These are phyloP conservation scores for Nakazawaea ambrosiae DNA, from an alignment of 805 yeast species.

Conservation along the genomic window DNA sequence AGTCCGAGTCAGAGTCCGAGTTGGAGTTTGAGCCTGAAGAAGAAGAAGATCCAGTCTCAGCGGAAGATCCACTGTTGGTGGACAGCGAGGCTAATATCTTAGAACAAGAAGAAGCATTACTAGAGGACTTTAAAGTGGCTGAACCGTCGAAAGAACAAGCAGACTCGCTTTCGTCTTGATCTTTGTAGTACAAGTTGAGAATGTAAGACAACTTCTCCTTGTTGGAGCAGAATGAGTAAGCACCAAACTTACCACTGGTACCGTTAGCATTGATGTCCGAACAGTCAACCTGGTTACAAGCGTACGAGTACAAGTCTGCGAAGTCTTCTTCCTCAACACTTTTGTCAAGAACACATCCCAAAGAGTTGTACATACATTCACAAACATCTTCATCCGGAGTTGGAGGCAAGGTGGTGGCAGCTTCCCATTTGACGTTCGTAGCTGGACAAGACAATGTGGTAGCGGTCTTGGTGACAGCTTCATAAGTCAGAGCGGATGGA, in stretches of 20 bases:
- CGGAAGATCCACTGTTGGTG: conserved; percentile 36
- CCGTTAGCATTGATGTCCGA: conserved; percentile 56
- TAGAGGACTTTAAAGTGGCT: conserved; percentile 43
- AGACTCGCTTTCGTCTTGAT: conserved; percentile 32
- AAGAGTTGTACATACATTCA: conserved; percentile 48
- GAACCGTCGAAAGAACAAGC: conserved; percentile 73
- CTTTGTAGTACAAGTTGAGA: conserved; percentile 55
- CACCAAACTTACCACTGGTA: conserved; percentile 60
- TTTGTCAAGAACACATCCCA: conserved; percentile 51
- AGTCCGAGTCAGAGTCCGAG: conserved; percentile 24
- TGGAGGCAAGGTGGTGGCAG: conserved; percentile 65
- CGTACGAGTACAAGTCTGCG: conserved; percentile 46
- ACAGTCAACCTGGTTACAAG: conserved; percentile 59
- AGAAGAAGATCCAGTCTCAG: conserved; percentile 24
- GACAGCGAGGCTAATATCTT: conserved; percentile 57
- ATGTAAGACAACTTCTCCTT: conserved; percentile 64
- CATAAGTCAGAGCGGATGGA: conserved; percentile 38
- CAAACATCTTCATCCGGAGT: conserved; percentile 65
- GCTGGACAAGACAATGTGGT: conserved; percentile 40
- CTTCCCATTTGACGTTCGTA: conserved; percentile 53
- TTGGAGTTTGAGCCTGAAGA: conserved; percentile 27
- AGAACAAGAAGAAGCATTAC: conserved; percentile 43
- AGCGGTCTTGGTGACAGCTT: conserved; percentile 29
- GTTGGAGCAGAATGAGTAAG: conserved; percentile 65
- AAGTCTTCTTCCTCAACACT: conserved; percentile 48